Base-by-base conservation (phyloP, 2,329 filamentous ascomycete species). In the Arthrobotrys sinensis region DNA sequence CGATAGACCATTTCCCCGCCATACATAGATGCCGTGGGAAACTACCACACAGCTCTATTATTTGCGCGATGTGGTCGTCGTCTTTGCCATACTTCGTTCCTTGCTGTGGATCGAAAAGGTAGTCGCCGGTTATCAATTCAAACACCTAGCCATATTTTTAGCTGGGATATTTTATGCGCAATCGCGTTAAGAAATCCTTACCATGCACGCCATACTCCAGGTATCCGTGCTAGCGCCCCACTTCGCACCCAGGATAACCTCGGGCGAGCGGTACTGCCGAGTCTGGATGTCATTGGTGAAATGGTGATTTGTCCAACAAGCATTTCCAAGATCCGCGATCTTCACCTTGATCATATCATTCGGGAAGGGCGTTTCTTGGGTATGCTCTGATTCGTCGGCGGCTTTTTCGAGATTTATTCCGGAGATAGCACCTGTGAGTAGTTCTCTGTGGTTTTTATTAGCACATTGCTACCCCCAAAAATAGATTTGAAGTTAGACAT, bases 231-330 rank as follows among this genome's bases (percentile, higher is more conserved):
- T 98, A n/a, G 96, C 96, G 81, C 96, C 96, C 96, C 96, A 99
- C 87, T 98, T 98, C 2, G 94, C 90, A 45, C 96, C 96, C 19
- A 99, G 87, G 78, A 99, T 98, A 71, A 99, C 96, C 85, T 99
- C 96, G 0, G 96, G 96, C 0, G 96, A 98, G 72, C 96, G 89
- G 85, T 99, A 99, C 85, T 99, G 96, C 82, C 96, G 89, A 7
- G 96, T 99, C 84, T 99, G 96, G 82, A 99, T 99, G 84, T 99
- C 96, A 84, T 99, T 97, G 83, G 96, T 99, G 85, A 99, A 99
- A 85, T 99, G 96, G 84, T 99, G 96, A 80, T 94, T 94, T 32
- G 97, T 94, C 96, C 96, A 99, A 86, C 96, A 99, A 19, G 96
- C 96, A 84, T 99, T 99, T 77, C 96, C 96, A 70, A 99, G 87